Percentiles rank a stretch among this genome's conserved stretches.
Conservation (phyloP, 2,329 filamentous ascomycete genomes). For the Ophiostoma himal-ulmi region DNA sequence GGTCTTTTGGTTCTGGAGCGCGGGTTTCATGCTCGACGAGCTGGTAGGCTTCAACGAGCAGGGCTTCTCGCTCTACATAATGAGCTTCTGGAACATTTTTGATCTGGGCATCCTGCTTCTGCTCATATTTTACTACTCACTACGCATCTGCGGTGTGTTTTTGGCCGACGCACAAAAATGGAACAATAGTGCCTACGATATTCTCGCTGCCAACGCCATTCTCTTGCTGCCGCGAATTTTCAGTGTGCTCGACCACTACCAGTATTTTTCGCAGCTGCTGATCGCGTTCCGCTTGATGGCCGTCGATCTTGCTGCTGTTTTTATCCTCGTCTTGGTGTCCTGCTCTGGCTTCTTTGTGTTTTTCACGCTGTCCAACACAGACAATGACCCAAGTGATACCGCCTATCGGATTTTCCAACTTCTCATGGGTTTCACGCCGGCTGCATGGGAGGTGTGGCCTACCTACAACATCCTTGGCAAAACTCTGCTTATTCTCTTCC, state of each 20-base stretch:
- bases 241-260: conserved; percentile 88
- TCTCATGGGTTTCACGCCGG: conserved; percentile 90
- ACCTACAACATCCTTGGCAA: conserved; percentile 74
- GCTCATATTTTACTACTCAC: conserved; percentile 81
- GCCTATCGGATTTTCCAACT: conserved; percentile 91
- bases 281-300: conserved; percentile 95
- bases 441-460: conserved; percentile 87
- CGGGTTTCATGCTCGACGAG: conserved; percentile 94
- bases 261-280: conserved; percentile 89
- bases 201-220: conserved; percentile 86
- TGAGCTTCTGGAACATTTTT: conserved; percentile 97
- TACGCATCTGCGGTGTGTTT: conserved; percentile 82
- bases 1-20: conserved; percentile 96
- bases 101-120: conserved; percentile 83
- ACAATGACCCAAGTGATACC: conserved; percentile 65
- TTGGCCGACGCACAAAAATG: conserved; percentile 68
- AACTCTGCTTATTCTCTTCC: conserved; percentile 68
- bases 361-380: conserved; percentile 73
- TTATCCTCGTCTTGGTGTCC: conserved; percentile 75
- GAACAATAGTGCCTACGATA: conserved; percentile 84
- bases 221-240: conserved; percentile 86
- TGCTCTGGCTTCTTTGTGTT: conserved; percentile 96
- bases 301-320: conserved; percentile 77
- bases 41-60: conserved; percentile 95
- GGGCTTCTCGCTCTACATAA: conserved; percentile 91